Evolutionary conservation across 768 basidiomycete species (phyloP), one percentile per base, ranked within the genome.

Genomic region (Pulveroboletus sp.): DNA sequence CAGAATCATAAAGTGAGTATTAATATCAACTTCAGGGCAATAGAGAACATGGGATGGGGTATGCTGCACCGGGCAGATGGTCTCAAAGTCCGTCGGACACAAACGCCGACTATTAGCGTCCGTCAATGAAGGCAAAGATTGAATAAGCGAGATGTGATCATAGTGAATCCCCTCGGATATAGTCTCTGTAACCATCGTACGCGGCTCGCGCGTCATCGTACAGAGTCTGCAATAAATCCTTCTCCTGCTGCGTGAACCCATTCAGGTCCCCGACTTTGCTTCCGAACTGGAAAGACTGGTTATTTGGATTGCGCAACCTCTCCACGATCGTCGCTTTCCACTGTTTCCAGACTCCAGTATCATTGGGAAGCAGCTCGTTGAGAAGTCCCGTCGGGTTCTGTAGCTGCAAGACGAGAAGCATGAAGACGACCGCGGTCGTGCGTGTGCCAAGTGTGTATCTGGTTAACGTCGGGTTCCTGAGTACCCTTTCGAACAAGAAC

Each of bases 351-450:
- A 62, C 55, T 5, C 39, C 44, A 9, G 60, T 62, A 9, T 62
- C 61, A 5, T 62, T 62, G 14, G 61, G 55, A 5, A 62, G 31
- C 3, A 59, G 27, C 11, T 51, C 53, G 11, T 62, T 29, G 14
- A 62, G 32, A 22, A 62, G 41, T 5, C 17, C 41, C 2, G n/a
- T 39, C 0, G 57, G 48, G 13, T 56, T 36, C 43, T 37, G 45
- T 0, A 41, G 44, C 14, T 17, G 19, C 7, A 62, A 32, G 14
- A 57, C 55, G 1, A 62, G 44, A 9, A 54, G 41, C 1, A 43
- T 46, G 36, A 62, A 62, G 4, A 63, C 47, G 6, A 54, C 58
- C 1, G 53, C 57, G 1, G 47, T 35, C 8, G 61, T 63, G 3
- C 58, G 54, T 0, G 51, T 62, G 3, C 50, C 50, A 19, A 62